Evolutionary conservation across 768 basidiomycete genomes (phyloP), one percentile per base, ranked within the genome.

Genomic region (Auricularia auricula-judae): DNA sequence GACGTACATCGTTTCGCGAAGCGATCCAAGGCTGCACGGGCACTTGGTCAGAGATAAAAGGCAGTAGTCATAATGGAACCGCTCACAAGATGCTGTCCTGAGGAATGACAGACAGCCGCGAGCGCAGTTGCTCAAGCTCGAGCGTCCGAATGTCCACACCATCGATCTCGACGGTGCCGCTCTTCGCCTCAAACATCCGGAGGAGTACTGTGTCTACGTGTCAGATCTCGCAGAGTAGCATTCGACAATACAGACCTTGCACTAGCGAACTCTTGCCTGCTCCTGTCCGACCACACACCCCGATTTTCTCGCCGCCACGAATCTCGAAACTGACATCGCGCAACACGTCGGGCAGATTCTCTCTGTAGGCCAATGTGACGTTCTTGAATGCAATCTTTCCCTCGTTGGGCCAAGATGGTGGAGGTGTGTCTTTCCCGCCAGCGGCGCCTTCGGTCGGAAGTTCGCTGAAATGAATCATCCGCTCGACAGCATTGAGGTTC

Each of bases 401-500:
- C 3, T 74, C 68, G 2, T 74, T 69, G 23, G 83, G 84, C 84
- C 83, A 85, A 7, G 76, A 70, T 11, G 73, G 63, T 0, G 80
- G 77, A 16, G 82, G 81, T 64, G 85, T 83, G 34, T 79, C 71
- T 1, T 78, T 71, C 16, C 74, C 79, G 10, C 43, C 62, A 18
- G 72, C 63, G 0, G 68, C 73, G 7, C 82, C 85, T 71, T 90
- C 89, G 0, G 79, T 66, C 1, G 78, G 78, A 3, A 93, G 78
- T 53, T 86, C 79, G 10, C 81, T 79, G 73, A 89, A 91, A 61
- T 86, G 81, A n/a, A 86, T 74, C 3, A 89, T 77, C 21, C 88
- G 81, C 69, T 89, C 88, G 5, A 86, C 86, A 0, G 85, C 82
- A 68, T 88, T 88, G 82, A 88, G 87, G 69, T 85, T 85, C 71